Base-by-base conservation (phyloP, 371 early-diverging fungal genomes). In the Antonospora locustae region DNA sequence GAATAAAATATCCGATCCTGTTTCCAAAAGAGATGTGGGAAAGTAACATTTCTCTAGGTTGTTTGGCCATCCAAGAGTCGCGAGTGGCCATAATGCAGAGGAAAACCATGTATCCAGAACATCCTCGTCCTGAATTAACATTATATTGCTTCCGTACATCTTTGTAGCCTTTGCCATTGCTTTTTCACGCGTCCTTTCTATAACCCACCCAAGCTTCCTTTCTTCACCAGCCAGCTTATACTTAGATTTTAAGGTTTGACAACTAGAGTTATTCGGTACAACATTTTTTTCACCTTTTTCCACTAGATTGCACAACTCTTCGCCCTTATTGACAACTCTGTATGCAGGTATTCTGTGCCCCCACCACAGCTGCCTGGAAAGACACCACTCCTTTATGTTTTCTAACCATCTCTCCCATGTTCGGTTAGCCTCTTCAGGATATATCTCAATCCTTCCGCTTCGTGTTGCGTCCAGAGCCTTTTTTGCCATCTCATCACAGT, bases 61-160 rank as follows among this genome's bases (percentile, higher is more conserved):
- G 3, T 63, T 34, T 76, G 91, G 90, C 98, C 95, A 95, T 16
- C 94, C 95, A 67, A 91, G 76, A 56, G 84, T 83, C 1, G 94
- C 84, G 39, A 95, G 93, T 14, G 98, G 98, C 92, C 92, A 94
- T 60, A 98, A 79, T 19, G 86, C 95, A 46, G 94, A 87, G 23
- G 92, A 90, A 77, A 97, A 97, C 98, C 98, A 95, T 3, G 98
- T 97, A 71, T 97, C 98, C 34, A 97, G 75, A 1, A 95, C 98
- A 79, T 97, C 98, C 19, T 83, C 84, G 74, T 96, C 97, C 77
- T 84, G 81, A 9, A 55, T 76, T 57, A 84, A 30, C 28, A 58
- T 27, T 12, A 5, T 36, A 25, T 30, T 65, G 51, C n/a, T 60
- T 34, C 83, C 53, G 68, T 75, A 80, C 79, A 41, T 7, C n/a